Evolutionary conservation across 352 stramenopile genomes (phyloP).

Genomic region (Thalassiosira pacifica): DNA sequence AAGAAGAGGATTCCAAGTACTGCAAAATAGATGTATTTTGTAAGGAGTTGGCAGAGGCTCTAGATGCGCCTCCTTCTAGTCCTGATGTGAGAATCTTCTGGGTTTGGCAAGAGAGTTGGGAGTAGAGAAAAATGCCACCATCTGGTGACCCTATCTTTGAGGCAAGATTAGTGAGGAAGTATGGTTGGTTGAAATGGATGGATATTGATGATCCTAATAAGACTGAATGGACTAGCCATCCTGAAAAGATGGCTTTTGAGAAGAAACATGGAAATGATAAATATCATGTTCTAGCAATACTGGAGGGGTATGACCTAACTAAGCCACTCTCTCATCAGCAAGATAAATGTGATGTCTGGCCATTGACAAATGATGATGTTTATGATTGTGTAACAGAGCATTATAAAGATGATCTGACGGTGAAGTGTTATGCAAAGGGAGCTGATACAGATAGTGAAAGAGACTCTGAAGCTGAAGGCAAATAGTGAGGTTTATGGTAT

Average conservation of each 20-base stretch:
- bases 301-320: neutral
- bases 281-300: conserved; percentile 8
- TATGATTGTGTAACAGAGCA: too few relatives aligned
- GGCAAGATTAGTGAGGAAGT: conserved; percentile 3
- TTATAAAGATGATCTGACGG: too few relatives aligned
- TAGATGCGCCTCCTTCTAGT: neutral
- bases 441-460: too few relatives aligned
- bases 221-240: too few relatives aligned
- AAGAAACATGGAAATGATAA: neutral
- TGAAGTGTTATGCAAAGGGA: too few relatives aligned
- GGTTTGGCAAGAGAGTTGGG: neutral
- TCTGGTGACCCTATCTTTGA: neutral
- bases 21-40: conserved; percentile 16
- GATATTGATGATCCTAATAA: neutral
- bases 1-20: conserved; percentile 18
- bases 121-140: conserved; percentile 15
- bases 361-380: too few relatives aligned
- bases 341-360: too few relatives aligned
- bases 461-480: too few relatives aligned
- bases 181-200: conserved; percentile 17
- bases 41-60: neutral
- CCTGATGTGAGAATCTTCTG: neutral
- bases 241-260: neutral
- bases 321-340: too few relatives aligned
- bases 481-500: too few relatives aligned